Percentiles rank a stretch among this genome's conserved stretches.
phyloP scores from a whole-genome alignment of 768 basidiomycete species.

The Filobasidium wieringae region DNA sequence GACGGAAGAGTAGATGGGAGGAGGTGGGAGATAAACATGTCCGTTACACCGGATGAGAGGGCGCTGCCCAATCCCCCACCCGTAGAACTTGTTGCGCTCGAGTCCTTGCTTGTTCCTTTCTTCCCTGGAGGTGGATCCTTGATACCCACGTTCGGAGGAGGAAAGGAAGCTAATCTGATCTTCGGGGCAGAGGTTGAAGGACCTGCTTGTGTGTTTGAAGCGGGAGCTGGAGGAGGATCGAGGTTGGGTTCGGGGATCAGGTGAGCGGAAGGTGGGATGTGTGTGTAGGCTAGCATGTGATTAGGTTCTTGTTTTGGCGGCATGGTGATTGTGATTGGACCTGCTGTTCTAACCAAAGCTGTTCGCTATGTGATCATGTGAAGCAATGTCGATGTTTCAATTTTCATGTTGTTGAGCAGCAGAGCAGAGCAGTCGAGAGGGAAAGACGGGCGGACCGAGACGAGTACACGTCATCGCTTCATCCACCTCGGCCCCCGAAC shows the following conservation, averaged over 20 bases:
- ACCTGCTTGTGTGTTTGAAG: too few relatives aligned
- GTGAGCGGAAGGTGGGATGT: conserved; percentile 41
- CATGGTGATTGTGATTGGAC: too few relatives aligned
- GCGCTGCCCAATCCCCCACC: conserved; percentile 1
- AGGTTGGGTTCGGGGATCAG: conserved; percentile 18
- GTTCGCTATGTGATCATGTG: too few relatives aligned
- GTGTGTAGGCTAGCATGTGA: conserved; percentile 29
- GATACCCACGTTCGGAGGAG: conserved; percentile 8
- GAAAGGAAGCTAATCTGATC: conserved; percentile 43
- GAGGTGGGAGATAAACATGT: conserved; percentile 30
- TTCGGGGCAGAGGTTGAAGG: neutral
- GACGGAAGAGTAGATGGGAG: conserved; percentile 19
- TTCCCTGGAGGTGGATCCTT: neutral
- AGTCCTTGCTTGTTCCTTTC: neutral
- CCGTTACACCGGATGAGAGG: conserved; percentile 29
- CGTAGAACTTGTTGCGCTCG: neutral
- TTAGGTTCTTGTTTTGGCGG: neutral
- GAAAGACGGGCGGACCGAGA: too few relatives aligned
- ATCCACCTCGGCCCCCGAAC: too few relatives aligned
- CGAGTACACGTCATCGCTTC: too few relatives aligned
- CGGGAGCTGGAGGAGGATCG: too few relatives aligned
- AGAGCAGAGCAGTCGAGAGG: too few relatives aligned
- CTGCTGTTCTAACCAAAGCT: too few relatives aligned
- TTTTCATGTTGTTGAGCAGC: too few relatives aligned
- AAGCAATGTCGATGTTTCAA: too few relatives aligned